These are phyloP conservation scores for Ceratonia siliqua DNA, from an alignment of 306 rosid genomes.

Conservation along the genomic window DNA sequence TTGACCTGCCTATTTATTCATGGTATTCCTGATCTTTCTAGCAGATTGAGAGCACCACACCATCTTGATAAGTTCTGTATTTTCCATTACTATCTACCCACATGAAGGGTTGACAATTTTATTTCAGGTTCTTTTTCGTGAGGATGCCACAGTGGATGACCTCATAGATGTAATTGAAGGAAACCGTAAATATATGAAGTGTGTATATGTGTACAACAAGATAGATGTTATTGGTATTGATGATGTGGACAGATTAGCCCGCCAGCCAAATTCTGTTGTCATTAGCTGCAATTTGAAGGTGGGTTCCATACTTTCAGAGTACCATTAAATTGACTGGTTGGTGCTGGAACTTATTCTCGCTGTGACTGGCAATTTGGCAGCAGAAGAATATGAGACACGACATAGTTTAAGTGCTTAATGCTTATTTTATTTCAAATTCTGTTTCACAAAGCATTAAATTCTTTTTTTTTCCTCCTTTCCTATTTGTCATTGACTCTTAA, in stretches of 20 bases:
- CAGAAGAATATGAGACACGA: neutral
- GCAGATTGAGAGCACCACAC: neutral
- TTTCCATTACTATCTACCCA: constrained; percentile 12
- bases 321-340: neutral
- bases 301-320: constrained; percentile 32
- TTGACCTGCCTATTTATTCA: constrained; percentile 13
- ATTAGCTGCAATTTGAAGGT: constrained; percentile 95
- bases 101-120: constrained; percentile 25
- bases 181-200: constrained; percentile 98
- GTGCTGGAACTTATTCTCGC: neutral
- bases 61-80: constrained; percentile 9
- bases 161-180: constrained; percentile 98
- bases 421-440: neutral
- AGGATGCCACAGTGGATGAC: constrained; percentile 98
- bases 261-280: constrained; percentile 94
- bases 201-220: constrained; percentile 96
- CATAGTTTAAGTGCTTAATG: neutral
- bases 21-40: constrained; percentile 12
- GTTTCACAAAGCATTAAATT: neutral
- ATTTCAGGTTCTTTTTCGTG: constrained; percentile 88
- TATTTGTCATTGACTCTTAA: neutral
- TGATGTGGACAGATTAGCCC: constrained; percentile 93
- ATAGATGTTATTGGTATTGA: constrained; percentile 96
- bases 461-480: neutral
- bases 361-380: neutral